A percentile compares a stretch with the other conserved stretches of the same genome.
These are phyloP conservation scores for Leccinellum albellum DNA, from an alignment of 768 basidiomycete genomes.

Conservation along the genomic window DNA sequence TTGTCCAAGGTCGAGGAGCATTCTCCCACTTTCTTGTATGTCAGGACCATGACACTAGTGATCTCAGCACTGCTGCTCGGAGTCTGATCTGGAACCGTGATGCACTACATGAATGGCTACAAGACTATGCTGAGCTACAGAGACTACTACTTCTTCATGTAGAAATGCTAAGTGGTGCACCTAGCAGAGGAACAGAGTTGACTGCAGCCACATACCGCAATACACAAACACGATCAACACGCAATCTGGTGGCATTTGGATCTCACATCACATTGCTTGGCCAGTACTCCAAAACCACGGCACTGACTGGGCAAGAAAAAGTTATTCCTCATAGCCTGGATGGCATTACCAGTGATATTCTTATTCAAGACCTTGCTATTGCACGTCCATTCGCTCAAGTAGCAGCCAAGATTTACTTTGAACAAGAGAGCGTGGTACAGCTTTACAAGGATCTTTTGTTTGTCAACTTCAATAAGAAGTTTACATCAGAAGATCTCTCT, in stretches of 20 bases:
- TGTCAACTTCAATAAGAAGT: constrained; percentile 8
- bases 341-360: not conserved
- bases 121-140: constrained; percentile 12
- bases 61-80: too few species aligned
- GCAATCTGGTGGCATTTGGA: not conserved
- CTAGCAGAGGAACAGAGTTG: constrained; percentile 10
- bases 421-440: rapidly evolving
- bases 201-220: not conserved
- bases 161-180: constrained; percentile 15
- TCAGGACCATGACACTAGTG: too few species aligned
- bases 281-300: not conserved
- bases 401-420: not conserved
- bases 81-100: not conserved
- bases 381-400: not conserved
- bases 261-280: not conserved
- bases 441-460: constrained; percentile 16
- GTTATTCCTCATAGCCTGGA: constrained; percentile 3
- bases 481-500: not conserved
- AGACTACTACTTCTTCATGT: not conserved
- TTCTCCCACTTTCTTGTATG: not conserved
- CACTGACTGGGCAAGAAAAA: not conserved
- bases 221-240: not conserved
- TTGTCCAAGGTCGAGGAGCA: rapidly evolving
- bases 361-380: not conserved
- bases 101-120: not conserved